These are phyloP conservation scores for Rossbeevera mucosa DNA, from an alignment of 768 basidiomycete species.

Conservation along the genomic window DNA sequence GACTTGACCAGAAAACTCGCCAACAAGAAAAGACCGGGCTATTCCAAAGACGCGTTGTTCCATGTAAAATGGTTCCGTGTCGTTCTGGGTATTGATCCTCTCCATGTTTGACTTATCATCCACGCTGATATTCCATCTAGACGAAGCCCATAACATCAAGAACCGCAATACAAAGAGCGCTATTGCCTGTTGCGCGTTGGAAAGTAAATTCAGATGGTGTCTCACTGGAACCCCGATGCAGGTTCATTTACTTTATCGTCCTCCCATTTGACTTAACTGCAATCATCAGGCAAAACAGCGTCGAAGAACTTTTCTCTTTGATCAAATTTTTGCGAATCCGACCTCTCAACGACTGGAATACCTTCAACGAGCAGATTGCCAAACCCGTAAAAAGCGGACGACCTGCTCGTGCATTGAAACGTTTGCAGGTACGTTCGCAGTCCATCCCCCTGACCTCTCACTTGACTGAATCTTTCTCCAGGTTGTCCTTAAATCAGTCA, in stretches of 20 bases:
- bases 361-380: conserved; percentile 75
- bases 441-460: neutral
- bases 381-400: conserved; percentile 71
- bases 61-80: conserved; percentile 78
- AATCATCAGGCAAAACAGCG: conserved; percentile 70
- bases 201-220: conserved; percentile 82
- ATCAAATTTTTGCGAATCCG: conserved; percentile 83
- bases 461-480: conserved; percentile 21
- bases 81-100: conserved; percentile 59
- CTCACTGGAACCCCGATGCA: conserved; percentile 81
- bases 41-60: conserved; percentile 64
- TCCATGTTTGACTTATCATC: neutral
- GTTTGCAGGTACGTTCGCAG: conserved; percentile 57
- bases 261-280: neutral
- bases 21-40: conserved; percentile 40
- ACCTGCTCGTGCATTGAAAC: conserved; percentile 70
- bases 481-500: conserved; percentile 78
- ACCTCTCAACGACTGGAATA: conserved; percentile 74
- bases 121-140: conserved; percentile 33
- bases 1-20: conserved; percentile 38
- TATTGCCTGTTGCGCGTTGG: conserved; percentile 72
- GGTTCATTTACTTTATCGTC: conserved; percentile 4
- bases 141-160: conserved; percentile 95
- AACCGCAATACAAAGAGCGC: conserved; percentile 75
- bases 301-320: conserved; percentile 85